These are phyloP conservation scores for Aspergillus sp. DNA, from an alignment of 2,329 filamentous ascomycete genomes.

Conservation along the genomic window DNA sequence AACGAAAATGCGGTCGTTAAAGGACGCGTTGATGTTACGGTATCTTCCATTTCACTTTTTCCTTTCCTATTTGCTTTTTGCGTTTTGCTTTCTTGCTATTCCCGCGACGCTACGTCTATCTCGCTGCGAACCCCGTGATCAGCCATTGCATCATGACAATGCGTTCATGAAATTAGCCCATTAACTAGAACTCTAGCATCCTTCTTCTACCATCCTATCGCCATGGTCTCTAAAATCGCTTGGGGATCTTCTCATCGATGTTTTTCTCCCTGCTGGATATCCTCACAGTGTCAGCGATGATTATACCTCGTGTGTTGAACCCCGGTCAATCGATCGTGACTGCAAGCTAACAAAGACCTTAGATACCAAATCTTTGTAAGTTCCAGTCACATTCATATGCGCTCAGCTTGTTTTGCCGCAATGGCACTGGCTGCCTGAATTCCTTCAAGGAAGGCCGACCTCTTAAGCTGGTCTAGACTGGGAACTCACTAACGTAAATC, in stretches of 20 bases:
- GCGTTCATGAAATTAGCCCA: not conserved
- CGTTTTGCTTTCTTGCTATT: not conserved
- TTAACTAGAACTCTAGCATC: slow-evolving; percentile 10
- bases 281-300: slow-evolving; percentile 82
- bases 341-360: slow-evolving; percentile 11
- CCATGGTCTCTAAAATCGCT: slow-evolving; percentile 28
- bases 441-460: not conserved
- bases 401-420: not conserved
- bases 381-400: slow-evolving; percentile 2
- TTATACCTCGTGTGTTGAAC: slow-evolving; percentile 65
- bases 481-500: not conserved
- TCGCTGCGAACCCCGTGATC: not conserved
- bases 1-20: slow-evolving; percentile 10
- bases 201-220: slow-evolving; percentile 12
- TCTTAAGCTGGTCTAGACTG: not conserved
- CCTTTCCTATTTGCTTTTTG: not conserved
- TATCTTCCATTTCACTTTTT: slow-evolving; percentile 17
- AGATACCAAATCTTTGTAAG: slow-evolving; percentile 69
- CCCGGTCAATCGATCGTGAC: not conserved
- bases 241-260: slow-evolving; percentile 55
- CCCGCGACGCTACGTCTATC: not conserved
- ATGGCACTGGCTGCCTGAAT: not conserved
- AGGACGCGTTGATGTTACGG: slow-evolving; percentile 47
- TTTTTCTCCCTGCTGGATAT: slow-evolving; percentile 85
- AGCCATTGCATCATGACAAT: not conserved